Percentiles rank a stretch among this genome's conserved stretches.
phyloP scores from a whole-genome alignment of 345 rosid species.

The Populus ilicifolia region DNA sequence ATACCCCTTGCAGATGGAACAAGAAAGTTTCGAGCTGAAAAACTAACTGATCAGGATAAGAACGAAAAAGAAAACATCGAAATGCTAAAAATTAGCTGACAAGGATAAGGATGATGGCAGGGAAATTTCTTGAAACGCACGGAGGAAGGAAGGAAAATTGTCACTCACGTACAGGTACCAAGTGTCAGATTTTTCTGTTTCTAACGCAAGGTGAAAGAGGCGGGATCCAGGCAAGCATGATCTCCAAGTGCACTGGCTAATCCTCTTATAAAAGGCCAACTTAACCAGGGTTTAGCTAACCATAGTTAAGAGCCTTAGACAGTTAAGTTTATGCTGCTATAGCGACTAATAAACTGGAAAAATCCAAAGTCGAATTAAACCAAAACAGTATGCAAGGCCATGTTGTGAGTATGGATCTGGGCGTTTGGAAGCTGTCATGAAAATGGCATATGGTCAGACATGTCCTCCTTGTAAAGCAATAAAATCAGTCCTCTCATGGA shows the following conservation, averaged over 20 bases:
- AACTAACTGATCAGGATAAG: background rate
- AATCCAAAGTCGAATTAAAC: no score
- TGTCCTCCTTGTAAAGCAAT: no score
- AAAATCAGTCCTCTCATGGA: no score
- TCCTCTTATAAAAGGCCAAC: background rate
- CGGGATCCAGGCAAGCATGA: background rate
- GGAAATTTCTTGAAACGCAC: background rate
- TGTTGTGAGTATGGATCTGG: no score
- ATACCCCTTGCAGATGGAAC: no score
- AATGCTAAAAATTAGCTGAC: background rate
- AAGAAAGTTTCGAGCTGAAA: no score
- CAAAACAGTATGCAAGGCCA: no score
- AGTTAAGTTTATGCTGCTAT: background rate
- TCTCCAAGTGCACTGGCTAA: background rate
- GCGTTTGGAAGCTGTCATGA: no score
- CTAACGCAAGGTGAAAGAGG: background rate
- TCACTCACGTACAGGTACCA: no score
- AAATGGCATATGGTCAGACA: no score
- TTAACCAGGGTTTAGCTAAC: conserved; percentile 11
- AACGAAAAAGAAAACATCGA: background rate
- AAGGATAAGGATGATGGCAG: background rate
- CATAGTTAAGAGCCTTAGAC: background rate
- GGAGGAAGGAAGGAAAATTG: background rate
- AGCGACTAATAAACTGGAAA: no score
- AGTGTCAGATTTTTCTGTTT: background rate